Evolutionary conservation across 257 asterid species (phyloP).

Genomic region (Oldenlandia corymbosa): DNA sequence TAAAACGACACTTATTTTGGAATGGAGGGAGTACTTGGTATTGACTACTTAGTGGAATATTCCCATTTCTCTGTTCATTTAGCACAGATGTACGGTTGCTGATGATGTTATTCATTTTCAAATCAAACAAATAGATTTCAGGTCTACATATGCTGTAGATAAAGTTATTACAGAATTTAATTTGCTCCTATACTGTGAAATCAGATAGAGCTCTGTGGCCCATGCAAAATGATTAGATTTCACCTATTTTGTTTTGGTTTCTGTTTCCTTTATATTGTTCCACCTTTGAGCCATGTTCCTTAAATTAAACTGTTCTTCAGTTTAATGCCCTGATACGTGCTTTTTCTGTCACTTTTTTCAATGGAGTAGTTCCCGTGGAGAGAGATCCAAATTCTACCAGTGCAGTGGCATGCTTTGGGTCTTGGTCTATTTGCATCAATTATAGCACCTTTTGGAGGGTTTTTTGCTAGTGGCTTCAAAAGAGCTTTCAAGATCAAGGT

Average conservation of each 20-base stretch:
- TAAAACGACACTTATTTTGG: too few species aligned
- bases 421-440: conserved; percentile 90
- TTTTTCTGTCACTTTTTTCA: background rate
- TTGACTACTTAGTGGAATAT: too few species aligned
- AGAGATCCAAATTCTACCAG: conserved; percentile 58
- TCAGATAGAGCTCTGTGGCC: background rate
- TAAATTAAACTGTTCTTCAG: background rate
- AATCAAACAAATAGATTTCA: too few species aligned
- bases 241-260: background rate
- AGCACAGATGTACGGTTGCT: background rate
- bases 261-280: conserved; percentile 2
- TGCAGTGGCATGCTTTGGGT: conserved; percentile 75
- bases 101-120: background rate
- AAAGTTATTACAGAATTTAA: background rate
- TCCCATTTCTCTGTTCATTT: too few species aligned
- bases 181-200: background rate
- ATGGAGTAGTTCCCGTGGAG: conserved; percentile 59
- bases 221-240: background rate
- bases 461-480: conserved; percentile 97
- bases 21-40: too few species aligned
- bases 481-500: conserved; percentile 98
- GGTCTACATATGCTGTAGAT: too few species aligned
- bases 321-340: background rate
- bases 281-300: background rate
- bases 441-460: conserved; percentile 98